These are phyloP conservation scores for Penicillium capsulatum DNA, from an alignment of 2,329 filamentous ascomycete species.

Conservation along the genomic window DNA sequence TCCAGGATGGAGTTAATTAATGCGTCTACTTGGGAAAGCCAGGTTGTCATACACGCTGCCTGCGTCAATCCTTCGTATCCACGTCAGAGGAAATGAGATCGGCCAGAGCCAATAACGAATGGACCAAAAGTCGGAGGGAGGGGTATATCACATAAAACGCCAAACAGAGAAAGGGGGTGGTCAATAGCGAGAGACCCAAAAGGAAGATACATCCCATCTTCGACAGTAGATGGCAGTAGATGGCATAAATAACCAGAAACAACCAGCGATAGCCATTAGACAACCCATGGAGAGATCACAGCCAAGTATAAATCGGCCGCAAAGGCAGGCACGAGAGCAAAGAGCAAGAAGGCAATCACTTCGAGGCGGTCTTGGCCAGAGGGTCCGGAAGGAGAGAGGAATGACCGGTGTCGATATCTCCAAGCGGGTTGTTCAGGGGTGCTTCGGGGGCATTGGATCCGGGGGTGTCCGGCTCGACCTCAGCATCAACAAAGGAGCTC, in stretches of 20 bases:
- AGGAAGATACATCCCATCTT: conserved; percentile 1
- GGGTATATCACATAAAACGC: conserved; percentile 43
- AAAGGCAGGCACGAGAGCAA: neutral
- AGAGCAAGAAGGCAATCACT: conserved; percentile 10
- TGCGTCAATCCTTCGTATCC: conserved; percentile 17
- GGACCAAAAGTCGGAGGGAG: conserved; percentile 28
- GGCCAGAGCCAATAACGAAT: conserved; percentile 20
- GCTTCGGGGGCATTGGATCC: conserved; percentile 1
- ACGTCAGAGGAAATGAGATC: conserved; percentile 22
- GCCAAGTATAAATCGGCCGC: too few relatives aligned
- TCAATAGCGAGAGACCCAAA: conserved; percentile 9
- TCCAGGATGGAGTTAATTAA: too few relatives aligned
- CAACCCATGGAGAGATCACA: too few relatives aligned
- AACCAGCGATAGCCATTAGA: too few relatives aligned
- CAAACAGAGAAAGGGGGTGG: conserved; percentile 15
- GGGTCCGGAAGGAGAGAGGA: conserved; percentile 27
- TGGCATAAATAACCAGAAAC: neutral
- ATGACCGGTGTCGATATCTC: conserved; percentile 25
- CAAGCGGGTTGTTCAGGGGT: conserved; percentile 21
- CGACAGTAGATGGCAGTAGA: conserved; percentile 1
- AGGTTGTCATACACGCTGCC: conserved; percentile 15
- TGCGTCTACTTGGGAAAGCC: too few relatives aligned
- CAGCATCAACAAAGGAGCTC: conserved; percentile 15
- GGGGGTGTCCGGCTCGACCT: conserved; percentile 7
- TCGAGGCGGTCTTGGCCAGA: conserved; percentile 22